Percentiles rank a stretch among this genome's conserved stretches.
Conservation (phyloP, 345 rosid species). For the Brassica rapa region DNA sequence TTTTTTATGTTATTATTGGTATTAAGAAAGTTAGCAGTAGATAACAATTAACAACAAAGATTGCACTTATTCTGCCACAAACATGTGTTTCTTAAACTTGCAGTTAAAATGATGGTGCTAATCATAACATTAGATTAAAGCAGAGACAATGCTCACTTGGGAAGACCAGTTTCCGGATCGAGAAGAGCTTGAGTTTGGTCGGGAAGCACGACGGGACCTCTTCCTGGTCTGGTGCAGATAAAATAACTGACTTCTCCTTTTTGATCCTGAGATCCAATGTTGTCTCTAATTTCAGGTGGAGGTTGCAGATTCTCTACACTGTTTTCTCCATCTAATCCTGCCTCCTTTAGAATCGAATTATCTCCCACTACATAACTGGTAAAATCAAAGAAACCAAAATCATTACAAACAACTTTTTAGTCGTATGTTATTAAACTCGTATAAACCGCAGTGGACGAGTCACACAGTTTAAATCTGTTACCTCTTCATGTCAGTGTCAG, state of each 20-base stretch:
- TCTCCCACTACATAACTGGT: constrained; percentile 87
- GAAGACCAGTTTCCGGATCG: constrained; percentile 65
- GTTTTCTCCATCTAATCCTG: constrained; percentile 58
- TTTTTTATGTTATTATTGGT: too few relatives aligned
- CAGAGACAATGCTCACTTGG: constrained; percentile 46
- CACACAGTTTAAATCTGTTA: background rate
- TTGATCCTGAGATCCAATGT: constrained; percentile 52
- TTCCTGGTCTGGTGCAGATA: constrained; percentile 89
- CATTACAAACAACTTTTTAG: constrained; percentile 2
- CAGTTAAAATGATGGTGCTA: constrained; percentile 20
- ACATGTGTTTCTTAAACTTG: constrained; percentile 12
- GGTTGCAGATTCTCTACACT: constrained; percentile 59
- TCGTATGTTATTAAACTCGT: background rate
- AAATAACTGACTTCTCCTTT: constrained; percentile 81
- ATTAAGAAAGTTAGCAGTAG: constrained; percentile 11
- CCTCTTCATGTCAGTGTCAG: constrained; percentile 81
- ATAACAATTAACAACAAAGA: constrained; percentile 31
- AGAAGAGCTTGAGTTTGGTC: constrained; percentile 74
- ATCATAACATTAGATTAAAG: constrained; percentile 5
- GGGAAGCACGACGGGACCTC: constrained; percentile 70
- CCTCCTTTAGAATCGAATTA: constrained; percentile 75
- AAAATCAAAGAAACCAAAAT: constrained; percentile 10
- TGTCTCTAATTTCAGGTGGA: constrained; percentile 48
- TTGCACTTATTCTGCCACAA: constrained; percentile 24
- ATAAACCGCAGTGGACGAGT: background rate